Base-by-base conservation (phyloP, 2,329 filamentous ascomycete genomes). In the Iodosphaeria phyllophila region DNA sequence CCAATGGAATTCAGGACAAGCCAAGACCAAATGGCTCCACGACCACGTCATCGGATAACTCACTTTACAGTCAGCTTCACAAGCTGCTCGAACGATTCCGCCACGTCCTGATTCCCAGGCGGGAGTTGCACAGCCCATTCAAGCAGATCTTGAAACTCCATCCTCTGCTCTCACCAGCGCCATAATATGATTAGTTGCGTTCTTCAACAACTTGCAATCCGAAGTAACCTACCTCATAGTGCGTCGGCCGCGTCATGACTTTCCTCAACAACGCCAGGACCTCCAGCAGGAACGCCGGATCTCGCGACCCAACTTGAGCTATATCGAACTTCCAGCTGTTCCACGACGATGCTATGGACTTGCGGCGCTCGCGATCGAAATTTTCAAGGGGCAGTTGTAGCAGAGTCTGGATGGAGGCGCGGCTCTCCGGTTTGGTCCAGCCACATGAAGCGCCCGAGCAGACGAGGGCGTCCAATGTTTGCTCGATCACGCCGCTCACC, bases 271-370 rank as follows among this genome's bases (percentile, higher is more conserved):
- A 18, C n/a, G 39, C 33, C 18, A 46, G 30, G 15, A 44, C 26
- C 3, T 33, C 29, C 13, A 28, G 23, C 6, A 35, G 32, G 24
- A 37, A 46, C 10, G 28, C 21, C n/a, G 30, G 19, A 20, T 42
- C 27, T 6, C 36, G 26, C 8, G 34, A 30, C 15, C 33, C 35
- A 13, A 28, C 26, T 16, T 30, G 29, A 18, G 29, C 31, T 18
- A 44, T 36, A 13, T 24, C 27, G 4, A 29, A 25, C 26, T 36
- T 38, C 25, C 34, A 33, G 23, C 35, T 42, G 29, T 38, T 41
- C 43, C 43, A 47, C 9, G 42, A 46, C 13, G 30, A 30, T 38
- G 46, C 41, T 11, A 44, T 34, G 4, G 36, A 39, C 23, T 44
- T 47, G n/a, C 44, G 39, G 12, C 43, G 37, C 11, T 34, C 36